Conservation (phyloP, 2,329 filamentous ascomycete species). For the Metarhizium anisopliae region DNA sequence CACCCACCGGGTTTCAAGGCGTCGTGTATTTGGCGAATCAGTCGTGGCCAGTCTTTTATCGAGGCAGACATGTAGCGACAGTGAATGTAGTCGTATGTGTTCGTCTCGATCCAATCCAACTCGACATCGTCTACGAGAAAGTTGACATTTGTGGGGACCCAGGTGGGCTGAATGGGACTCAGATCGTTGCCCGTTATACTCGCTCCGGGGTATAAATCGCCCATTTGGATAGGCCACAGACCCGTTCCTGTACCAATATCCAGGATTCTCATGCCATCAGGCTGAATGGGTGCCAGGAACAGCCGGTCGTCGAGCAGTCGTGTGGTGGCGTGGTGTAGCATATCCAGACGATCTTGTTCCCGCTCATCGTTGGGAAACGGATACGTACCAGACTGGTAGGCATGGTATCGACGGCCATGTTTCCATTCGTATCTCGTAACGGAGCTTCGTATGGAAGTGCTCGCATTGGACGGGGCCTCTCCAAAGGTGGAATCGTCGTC, state of each 20-base stretch:
- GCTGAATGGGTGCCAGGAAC: slow-evolving; percentile 26
- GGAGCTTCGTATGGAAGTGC: slow-evolving; percentile 22
- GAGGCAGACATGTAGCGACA: slow-evolving; percentile 25
- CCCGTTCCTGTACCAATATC: slow-evolving; percentile 38
- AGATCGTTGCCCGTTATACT: slow-evolving; percentile 30
- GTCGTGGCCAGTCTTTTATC: slow-evolving; percentile 21
- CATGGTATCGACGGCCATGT: slow-evolving; percentile 32
- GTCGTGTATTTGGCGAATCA: slow-evolving; percentile 15
- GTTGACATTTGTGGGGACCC: slow-evolving; percentile 47
- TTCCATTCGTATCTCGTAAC: slow-evolving; percentile 27
- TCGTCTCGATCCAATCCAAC: slow-evolving; percentile 36
- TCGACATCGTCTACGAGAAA: slow-evolving; percentile 53
- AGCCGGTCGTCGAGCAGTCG: slow-evolving; percentile 25
- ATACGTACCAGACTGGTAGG: slow-evolving; percentile 27
- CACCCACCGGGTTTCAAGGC: slow-evolving; percentile 38
- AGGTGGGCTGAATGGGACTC: slow-evolving; percentile 34
- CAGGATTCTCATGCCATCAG: slow-evolving; percentile 28
- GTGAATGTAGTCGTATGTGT: slow-evolving; percentile 25
- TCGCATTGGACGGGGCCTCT: slow-evolving; percentile 9
- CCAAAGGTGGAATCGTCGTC: slow-evolving; percentile 10
- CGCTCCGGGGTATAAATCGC: slow-evolving; percentile 25
- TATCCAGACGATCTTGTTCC: slow-evolving; percentile 30
- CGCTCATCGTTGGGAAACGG: slow-evolving; percentile 28
- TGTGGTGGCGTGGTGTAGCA: slow-evolving; percentile 25
- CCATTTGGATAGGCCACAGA: slow-evolving; percentile 38